Evolutionary conservation across 768 basidiomycete genomes (phyloP).

Genomic region (Suillus ampliporus): DNA sequence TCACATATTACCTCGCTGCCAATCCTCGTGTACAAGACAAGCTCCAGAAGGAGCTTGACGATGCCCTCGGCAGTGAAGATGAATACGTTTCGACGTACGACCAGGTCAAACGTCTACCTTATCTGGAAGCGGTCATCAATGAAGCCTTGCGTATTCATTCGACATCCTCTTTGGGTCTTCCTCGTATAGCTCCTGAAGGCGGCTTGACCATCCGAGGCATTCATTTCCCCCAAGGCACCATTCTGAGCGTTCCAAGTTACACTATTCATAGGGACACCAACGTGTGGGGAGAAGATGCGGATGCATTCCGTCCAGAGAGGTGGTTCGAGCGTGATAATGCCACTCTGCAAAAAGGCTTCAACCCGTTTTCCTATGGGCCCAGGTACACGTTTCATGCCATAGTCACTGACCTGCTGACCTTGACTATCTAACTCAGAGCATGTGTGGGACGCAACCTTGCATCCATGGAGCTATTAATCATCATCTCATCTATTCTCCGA

Average conservation of each 20-base stretch:
- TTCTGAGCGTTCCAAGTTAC: conserved; percentile 82
- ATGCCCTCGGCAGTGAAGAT: conserved; percentile 59
- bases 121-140: conserved; percentile 87
- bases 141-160: conserved; percentile 87
- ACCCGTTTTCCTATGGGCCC: conserved; percentile 86
- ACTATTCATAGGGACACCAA: conserved; percentile 75
- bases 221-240: conserved; percentile 75
- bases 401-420: not conserved
- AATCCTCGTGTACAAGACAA: conserved; percentile 69
- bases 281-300: conserved; percentile 82
- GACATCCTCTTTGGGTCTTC: conserved; percentile 83
- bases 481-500: conserved; percentile 79
- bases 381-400: conserved; percentile 45
- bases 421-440: conserved; percentile 48
- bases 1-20: conserved; percentile 80
- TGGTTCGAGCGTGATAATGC: conserved; percentile 78
- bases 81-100: conserved; percentile 67
- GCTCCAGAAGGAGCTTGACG: conserved; percentile 78
- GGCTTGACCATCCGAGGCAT: conserved; percentile 61
- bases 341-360: conserved; percentile 73
- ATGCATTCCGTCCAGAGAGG: conserved; percentile 79
- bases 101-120: conserved; percentile 74
- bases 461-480: conserved; percentile 77
- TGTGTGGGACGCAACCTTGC: conserved; percentile 89
- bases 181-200: conserved; percentile 76